Percentiles rank a stretch among this genome's conserved stretches.
Conservation (phyloP, 1,139 yeast genomes). For the Meyerozyma smithsonii region DNA sequence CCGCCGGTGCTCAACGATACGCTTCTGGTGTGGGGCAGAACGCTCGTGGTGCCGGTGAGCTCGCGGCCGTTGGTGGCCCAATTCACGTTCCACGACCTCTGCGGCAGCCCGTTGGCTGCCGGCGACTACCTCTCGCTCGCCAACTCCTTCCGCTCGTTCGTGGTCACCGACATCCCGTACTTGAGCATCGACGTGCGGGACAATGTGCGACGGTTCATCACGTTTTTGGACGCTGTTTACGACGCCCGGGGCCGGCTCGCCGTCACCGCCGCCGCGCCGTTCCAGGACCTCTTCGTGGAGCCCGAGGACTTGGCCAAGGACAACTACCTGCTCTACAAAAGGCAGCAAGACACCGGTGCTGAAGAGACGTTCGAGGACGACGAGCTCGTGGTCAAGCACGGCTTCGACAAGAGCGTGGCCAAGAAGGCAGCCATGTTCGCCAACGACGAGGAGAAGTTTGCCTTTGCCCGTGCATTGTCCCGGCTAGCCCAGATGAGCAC, state of each 20-base stretch:
- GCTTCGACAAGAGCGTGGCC: slow-evolving; percentile 71
- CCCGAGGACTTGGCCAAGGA: slow-evolving; percentile 61
- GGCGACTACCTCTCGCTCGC: slow-evolving; percentile 91
- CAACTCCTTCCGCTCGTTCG: slow-evolving; percentile 67
- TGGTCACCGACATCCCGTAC: slow-evolving; percentile 88
- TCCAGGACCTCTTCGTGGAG: slow-evolving; percentile 79
- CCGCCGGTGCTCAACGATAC: slow-evolving; percentile 29
- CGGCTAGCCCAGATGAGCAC: slow-evolving; percentile 93
- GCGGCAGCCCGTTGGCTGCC: slow-evolving; percentile 88
- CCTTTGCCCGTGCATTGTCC: slow-evolving; percentile 91
- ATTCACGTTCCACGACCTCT: slow-evolving; percentile 77
- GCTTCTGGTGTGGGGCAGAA: slow-evolving; percentile 83
- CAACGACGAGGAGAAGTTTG: slow-evolving; percentile 90
- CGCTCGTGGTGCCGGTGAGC: slow-evolving; percentile 67
- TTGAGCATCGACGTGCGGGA: slow-evolving; percentile 76
- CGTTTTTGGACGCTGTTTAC: slow-evolving; percentile 91
- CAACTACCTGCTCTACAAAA: slow-evolving; percentile 46
- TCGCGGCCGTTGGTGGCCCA: slow-evolving; percentile 83
- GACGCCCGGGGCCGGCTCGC: slow-evolving; percentile 85
- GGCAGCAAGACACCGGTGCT: slow-evolving; percentile 23
- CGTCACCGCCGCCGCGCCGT: slow-evolving; percentile 83
- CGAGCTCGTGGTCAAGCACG: slow-evolving; percentile 63
- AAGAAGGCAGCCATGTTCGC: slow-evolving; percentile 76
- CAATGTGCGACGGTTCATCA: slow-evolving; percentile 82
- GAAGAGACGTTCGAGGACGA: slow-evolving; percentile 51